A percentile compares a stretch with the other conserved stretches of the same genome.
phyloP scores from a whole-genome alignment of 495 filamentous ascomycete genomes.

The Aspergillus haitiensis region DNA sequence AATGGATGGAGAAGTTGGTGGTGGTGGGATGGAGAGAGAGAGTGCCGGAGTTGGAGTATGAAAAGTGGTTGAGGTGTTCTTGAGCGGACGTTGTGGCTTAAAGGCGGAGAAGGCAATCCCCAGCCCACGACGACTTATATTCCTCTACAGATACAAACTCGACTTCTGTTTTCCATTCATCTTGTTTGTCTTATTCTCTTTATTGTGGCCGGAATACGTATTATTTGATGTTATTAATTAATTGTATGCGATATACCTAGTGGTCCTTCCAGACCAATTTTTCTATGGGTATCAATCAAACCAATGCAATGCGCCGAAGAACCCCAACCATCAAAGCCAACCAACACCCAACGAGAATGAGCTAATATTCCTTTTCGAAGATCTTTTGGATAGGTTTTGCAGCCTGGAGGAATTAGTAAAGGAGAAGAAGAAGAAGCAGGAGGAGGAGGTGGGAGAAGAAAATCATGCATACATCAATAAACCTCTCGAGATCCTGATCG shows the following conservation, averaged over 20 bases:
- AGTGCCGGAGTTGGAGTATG: not conserved
- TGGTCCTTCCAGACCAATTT: not conserved
- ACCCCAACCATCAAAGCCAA: constrained; percentile 16
- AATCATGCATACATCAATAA: constrained; percentile 63
- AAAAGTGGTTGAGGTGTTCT: not conserved
- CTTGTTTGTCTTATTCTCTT: too few relatives aligned
- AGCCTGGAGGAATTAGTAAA: constrained; percentile 50
- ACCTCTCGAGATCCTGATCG: constrained; percentile 86
- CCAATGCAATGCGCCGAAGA: constrained; percentile 34
- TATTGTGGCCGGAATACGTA: too few relatives aligned
- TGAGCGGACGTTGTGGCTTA: not conserved
- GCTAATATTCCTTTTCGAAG: constrained; percentile 70
- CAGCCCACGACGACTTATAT: too few relatives aligned
- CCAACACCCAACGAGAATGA: constrained; percentile 1
- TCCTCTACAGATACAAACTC: too few relatives aligned
- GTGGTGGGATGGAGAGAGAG: constrained; percentile 5
- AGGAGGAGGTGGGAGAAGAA: not conserved
- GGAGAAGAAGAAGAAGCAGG: not conserved
- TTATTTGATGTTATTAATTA: too few relatives aligned
- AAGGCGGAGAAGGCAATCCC: not conserved
- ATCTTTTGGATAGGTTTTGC: constrained; percentile 83
- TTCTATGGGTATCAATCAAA: constrained; percentile 25
- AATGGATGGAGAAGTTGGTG: constrained; percentile 4
- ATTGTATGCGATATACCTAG: too few relatives aligned
- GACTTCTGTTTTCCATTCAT: too few relatives aligned